phyloP scores from a whole-genome alignment of 768 basidiomycete species.

The Russula ochroleuca region DNA sequence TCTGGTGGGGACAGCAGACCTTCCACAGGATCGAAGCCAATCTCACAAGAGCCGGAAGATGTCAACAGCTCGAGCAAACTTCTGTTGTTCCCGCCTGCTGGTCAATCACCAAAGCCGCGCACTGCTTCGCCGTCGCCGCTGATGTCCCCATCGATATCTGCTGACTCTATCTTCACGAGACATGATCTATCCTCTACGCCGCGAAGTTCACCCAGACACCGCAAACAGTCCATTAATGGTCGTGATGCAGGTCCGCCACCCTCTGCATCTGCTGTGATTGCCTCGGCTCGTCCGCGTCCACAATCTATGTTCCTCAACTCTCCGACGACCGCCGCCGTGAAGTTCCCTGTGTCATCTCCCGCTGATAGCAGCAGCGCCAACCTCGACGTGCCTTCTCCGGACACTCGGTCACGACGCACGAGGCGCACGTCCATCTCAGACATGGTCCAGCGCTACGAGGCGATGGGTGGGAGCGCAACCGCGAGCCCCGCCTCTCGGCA shows the following conservation, averaged over 20 bases:
- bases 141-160: constrained; percentile 16
- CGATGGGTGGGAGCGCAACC: constrained; percentile 42
- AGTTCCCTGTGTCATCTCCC: constrained; percentile 22
- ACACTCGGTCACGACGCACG: constrained; percentile 40
- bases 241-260: constrained; percentile 15
- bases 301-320: constrained; percentile 81
- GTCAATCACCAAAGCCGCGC: constrained; percentile 12
- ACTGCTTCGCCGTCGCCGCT: constrained; percentile 23
- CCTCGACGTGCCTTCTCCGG: constrained; percentile 46
- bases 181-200: constrained; percentile 3
- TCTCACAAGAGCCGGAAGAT: constrained; percentile 14
- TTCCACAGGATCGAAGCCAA: neutral
- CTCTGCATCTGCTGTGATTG: constrained; percentile 2
- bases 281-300: constrained; percentile 45
- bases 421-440: constrained; percentile 79
- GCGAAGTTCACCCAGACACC: constrained; percentile 10
- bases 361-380: constrained; percentile 21
- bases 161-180: constrained; percentile 5
- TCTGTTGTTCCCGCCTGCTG: constrained; percentile 12
- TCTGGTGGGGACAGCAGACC: neutral
- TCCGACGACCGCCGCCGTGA: constrained; percentile 39
- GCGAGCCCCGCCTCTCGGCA: constrained; percentile 8
- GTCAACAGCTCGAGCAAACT: neutral
- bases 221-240: constrained; percentile 23
- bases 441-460: constrained; percentile 81